Evolutionary conservation across 306 rosid species (phyloP).

Genomic region (Cucumis cinereus): DNA sequence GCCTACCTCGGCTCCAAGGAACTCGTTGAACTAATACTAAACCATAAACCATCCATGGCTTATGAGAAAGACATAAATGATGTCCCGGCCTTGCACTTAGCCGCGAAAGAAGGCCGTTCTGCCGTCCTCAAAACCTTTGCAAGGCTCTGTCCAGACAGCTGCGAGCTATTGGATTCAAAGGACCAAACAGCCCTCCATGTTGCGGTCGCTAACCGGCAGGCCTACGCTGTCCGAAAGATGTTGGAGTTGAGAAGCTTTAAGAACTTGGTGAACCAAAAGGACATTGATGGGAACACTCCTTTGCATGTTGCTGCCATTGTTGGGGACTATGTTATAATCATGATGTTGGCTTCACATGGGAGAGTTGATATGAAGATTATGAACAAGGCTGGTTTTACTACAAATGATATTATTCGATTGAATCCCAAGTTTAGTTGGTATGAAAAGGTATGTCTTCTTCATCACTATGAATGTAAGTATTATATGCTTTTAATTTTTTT

Average conservation of each 20-base stretch:
- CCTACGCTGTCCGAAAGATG: not conserved
- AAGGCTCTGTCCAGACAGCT: not conserved
- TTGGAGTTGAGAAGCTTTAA: not conserved
- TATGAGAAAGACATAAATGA: not conserved
- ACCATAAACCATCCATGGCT: not conserved
- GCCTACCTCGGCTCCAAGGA: not conserved
- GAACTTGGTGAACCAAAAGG: not conserved
- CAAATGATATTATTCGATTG: not conserved
- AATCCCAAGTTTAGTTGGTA: conserved; percentile 1
- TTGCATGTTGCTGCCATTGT: not conserved
- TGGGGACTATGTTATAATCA: not conserved
- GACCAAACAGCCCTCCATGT: not conserved
- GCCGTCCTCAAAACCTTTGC: not conserved
- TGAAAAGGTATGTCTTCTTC: not conserved
- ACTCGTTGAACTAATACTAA: not conserved
- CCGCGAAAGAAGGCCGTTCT: not conserved
- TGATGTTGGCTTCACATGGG: not conserved
- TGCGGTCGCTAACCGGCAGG: not conserved
- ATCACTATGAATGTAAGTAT: not conserved
- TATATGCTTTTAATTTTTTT: no score
- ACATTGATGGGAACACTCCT: not conserved
- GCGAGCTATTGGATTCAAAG: not conserved
- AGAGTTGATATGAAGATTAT: not conserved
- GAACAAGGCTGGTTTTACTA: not conserved
- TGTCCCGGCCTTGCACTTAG: not conserved